Evolutionary conservation across 176 grass and related monocot species (phyloP).

Genomic region (Secale cereale): DNA sequence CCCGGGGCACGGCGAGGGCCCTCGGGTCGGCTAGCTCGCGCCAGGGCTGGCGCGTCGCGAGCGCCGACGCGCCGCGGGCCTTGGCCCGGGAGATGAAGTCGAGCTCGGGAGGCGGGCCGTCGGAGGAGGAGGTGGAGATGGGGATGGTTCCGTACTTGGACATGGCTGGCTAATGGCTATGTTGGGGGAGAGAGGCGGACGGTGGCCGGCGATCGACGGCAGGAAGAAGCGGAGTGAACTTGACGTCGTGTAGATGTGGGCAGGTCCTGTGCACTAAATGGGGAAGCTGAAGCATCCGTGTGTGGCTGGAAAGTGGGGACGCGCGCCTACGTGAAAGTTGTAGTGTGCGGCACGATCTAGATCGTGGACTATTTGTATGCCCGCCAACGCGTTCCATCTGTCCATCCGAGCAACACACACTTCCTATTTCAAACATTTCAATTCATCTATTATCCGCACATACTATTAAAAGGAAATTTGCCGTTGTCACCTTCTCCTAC

Average conservation of each 20-base stretch:
- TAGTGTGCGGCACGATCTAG: too few species aligned
- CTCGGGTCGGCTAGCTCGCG: constrained; percentile 49
- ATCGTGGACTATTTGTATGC: too few species aligned
- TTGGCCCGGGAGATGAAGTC: constrained; percentile 93
- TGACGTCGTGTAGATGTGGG: not conserved
- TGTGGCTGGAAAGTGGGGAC: too few species aligned
- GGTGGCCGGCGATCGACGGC: constrained; percentile 18
- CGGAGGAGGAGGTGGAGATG: constrained; percentile 41
- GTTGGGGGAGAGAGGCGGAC: not conserved
- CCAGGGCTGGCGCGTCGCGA: constrained; percentile 63
- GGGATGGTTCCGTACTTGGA: constrained; percentile 93
- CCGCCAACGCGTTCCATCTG: too few species aligned
- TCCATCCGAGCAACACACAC: too few species aligned
- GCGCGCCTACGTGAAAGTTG: too few species aligned
- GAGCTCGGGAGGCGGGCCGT: constrained; percentile 20
- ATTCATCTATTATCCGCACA: too few species aligned
- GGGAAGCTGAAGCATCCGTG: too few species aligned
- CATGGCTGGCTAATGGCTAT: constrained; percentile 58
- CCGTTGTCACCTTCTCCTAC: too few species aligned
- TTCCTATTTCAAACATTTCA: too few species aligned
- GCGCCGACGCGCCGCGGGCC: constrained; percentile 57
- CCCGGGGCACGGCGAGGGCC: constrained; percentile 47
- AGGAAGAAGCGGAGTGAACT: not conserved
- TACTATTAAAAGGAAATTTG: too few species aligned
- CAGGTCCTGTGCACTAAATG: too few species aligned